Evolutionary conservation across 2,329 filamentous ascomycete genomes (phyloP).

Genomic region (Fusarium marasasianum): DNA sequence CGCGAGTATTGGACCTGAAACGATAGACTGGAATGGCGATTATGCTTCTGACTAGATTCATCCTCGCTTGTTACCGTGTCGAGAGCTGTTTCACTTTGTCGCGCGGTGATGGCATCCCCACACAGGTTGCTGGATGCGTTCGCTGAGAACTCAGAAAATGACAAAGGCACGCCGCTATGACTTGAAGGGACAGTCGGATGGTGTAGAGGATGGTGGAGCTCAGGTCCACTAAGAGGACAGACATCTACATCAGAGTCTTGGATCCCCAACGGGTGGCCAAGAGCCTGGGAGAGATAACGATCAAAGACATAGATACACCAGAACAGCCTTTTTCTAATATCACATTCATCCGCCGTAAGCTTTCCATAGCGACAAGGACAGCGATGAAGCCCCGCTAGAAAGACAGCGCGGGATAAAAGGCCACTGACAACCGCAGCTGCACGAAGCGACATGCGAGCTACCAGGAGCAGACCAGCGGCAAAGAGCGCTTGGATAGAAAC

Average conservation of each 20-base stretch:
- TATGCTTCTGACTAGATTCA: not conserved
- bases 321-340: not conserved
- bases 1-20: not conserved
- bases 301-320: not conserved
- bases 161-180: not conserved
- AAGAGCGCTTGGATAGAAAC: not conserved
- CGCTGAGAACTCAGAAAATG: not conserved
- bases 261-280: not conserved
- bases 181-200: not conserved
- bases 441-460: not conserved
- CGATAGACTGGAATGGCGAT: not conserved
- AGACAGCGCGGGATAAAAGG: not conserved
- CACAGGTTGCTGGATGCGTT: not conserved
- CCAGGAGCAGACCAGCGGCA: not conserved
- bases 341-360: not conserved
- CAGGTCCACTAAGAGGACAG: not conserved
- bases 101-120: not conserved
- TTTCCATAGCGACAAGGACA: not conserved
- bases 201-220: not conserved
- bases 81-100: not conserved
- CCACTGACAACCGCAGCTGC: not conserved
- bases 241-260: not conserved
- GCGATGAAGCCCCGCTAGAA: not conserved
- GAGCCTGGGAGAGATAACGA: not conserved
- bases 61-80: not conserved